A percentile compares a stretch with the other conserved stretches of the same genome.
These are phyloP conservation scores for Sclerotinia trifoliorum DNA, from an alignment of 2,329 filamentous ascomycete genomes.

Conservation along the genomic window DNA sequence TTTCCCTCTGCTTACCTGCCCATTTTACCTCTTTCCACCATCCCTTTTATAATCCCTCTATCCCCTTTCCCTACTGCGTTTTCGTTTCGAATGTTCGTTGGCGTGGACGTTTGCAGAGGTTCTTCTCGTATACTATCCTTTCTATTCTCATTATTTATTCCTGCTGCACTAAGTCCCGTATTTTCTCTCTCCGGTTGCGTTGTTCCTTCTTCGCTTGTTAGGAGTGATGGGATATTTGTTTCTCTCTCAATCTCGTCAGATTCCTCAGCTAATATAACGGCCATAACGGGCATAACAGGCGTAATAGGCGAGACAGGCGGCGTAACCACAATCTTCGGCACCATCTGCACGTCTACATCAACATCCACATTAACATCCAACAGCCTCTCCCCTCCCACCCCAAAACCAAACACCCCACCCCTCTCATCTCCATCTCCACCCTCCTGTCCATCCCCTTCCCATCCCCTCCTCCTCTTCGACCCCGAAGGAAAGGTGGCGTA, in stretches of 20 bases:
- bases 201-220: background rate
- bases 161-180: background rate
- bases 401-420: background rate
- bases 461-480: too few species aligned
- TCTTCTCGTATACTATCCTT: too few species aligned
- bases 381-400: background rate
- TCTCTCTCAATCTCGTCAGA: background rate
- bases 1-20: background rate
- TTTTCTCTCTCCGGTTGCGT: too few species aligned
- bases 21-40: background rate
- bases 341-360: background rate
- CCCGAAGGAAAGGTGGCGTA: background rate
- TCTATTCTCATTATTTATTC: background rate
- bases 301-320: background rate
- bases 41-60: background rate
- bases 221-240: too few species aligned
- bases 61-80: background rate
- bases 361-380: too few species aligned
- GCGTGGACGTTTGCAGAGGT: too few species aligned
- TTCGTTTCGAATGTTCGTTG: too few species aligned
- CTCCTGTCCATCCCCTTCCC: background rate
- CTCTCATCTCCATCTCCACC: too few species aligned
- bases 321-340: conserved; percentile 2
- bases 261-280: background rate
- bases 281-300: background rate